Base-by-base conservation (phyloP, 2,329 filamentous ascomycete genomes). In the Rugonectria rugulosa region DNA sequence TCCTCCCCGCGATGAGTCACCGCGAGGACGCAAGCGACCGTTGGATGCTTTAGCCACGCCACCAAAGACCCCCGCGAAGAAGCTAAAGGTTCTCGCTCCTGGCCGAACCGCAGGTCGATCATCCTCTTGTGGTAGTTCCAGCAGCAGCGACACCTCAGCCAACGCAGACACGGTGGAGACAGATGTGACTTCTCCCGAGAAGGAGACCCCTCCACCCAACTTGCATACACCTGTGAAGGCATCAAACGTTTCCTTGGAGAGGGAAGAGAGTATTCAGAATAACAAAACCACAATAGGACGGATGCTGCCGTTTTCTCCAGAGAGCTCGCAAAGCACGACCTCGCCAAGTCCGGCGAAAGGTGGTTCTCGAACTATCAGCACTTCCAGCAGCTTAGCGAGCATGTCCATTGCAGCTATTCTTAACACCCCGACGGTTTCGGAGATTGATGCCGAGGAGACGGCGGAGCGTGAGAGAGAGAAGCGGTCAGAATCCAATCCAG, bases 41-140 rank as follows among this genome's bases (percentile, higher is more conserved):
- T 64, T 70, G 5, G 77, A 79, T 26, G 72, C 71, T 5, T 70
- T 85, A 5, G 78, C 77, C 2, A 83, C 82, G 4, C 83, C 83
- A 1, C 83, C 83, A 0, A 72, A 80, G 11, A 86, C 83, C 0
- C 83, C 83, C 0, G 73, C 81, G 0, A 86, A 86, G 65, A 78
- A 73, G 53, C 70, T 75, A 11, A 83, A 80, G 65, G 61, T 65
- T 23, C 48, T 62, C 23, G 46, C 64, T 15, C 65, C 66, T 14
- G 64, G 73, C 2, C 42, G 73, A 6, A 51, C 71, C 4, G 43
- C 64, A 3, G 69, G 65, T 1, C 58, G 67, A 1, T 66, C 66
- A 2, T 67, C 72, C 12, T 78, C 77, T 0, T 72, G 75, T 26
- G 73, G 66, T 15, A 77, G 73, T 54, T 81, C 77, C 5, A 70